These are phyloP conservation scores for Metschnikowia anglica DNA, from an alignment of 805 yeast species.

Conservation along the genomic window DNA sequence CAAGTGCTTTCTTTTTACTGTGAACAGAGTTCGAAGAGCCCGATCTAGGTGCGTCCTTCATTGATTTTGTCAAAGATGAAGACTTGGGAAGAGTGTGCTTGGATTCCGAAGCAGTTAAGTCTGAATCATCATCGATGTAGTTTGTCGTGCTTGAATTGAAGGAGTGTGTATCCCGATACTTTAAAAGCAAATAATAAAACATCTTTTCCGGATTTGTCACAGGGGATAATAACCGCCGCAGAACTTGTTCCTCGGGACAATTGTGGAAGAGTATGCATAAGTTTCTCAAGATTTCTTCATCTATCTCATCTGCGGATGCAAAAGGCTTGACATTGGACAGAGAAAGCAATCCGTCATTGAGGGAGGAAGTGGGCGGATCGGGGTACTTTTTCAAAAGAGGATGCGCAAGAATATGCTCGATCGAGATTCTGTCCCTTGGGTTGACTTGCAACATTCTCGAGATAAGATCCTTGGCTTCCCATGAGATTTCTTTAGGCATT, in stretches of 20 bases:
- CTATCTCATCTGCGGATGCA: constrained; percentile 40
- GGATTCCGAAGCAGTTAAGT: constrained; percentile 24
- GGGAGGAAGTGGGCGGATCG: constrained; percentile 18
- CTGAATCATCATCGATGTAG: constrained; percentile 29
- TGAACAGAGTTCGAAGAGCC: constrained; percentile 25
- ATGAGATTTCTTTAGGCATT: constrained; percentile 76
- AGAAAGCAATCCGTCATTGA: constrained; percentile 11
- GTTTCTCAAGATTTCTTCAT: constrained; percentile 71
- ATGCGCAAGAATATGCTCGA: constrained; percentile 73
- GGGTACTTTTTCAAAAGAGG: constrained; percentile 80
- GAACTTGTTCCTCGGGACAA: constrained; percentile 53
- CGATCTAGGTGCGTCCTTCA: constrained; percentile 25
- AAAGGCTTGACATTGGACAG: constrained; percentile 34
- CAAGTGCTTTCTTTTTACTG: constrained; percentile 25
- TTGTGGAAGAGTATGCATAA: constrained; percentile 82
- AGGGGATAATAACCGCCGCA: constrained; percentile 50
- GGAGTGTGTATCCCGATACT: constrained; percentile 61
- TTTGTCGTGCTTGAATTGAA: constrained; percentile 38
- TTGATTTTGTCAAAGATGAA: constrained; percentile 30
- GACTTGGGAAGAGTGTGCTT: constrained; percentile 40
- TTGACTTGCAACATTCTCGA: constrained; percentile 77
- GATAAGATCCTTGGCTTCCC: constrained; percentile 86
- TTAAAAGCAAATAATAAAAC: constrained; percentile 69
- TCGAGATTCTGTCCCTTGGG: constrained; percentile 76
- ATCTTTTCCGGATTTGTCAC: constrained; percentile 75